A percentile compares a stretch with the other conserved stretches of the same genome.
phyloP scores from a whole-genome alignment of 495 filamentous ascomycete species.

The Trichoderma gamsii region DNA sequence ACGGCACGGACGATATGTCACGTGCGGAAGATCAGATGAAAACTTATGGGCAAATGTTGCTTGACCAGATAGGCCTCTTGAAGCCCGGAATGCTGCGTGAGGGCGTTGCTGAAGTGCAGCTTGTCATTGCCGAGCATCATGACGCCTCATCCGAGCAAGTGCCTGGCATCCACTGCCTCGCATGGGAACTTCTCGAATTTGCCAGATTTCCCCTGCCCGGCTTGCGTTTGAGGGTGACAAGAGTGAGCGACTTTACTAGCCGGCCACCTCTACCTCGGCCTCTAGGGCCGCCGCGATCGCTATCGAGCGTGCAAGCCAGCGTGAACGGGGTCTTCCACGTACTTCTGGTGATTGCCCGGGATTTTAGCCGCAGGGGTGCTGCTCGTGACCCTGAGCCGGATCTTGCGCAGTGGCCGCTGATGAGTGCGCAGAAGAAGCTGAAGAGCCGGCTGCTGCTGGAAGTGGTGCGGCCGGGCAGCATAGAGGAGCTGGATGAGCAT shows the following conservation, averaged over 20 bases:
- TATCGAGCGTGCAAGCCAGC: constrained; percentile 9
- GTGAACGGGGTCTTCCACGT: not conserved
- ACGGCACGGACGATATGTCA: not conserved
- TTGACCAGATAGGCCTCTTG: not conserved
- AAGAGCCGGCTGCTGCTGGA: constrained; percentile 11
- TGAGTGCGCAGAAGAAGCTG: constrained; percentile 7
- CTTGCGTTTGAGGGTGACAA: not conserved
- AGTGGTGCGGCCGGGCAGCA: constrained; percentile 13
- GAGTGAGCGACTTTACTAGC: constrained; percentile 1
- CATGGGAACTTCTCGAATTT: constrained; percentile 15
- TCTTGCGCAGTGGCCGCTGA: constrained; percentile 15
- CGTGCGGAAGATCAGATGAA: not conserved
- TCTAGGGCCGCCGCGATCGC: not conserved
- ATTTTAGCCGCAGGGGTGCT: constrained; percentile 1
- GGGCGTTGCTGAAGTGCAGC: not conserved
- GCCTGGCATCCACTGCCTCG: constrained; percentile 15
- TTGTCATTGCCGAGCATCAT: constrained; percentile 6
- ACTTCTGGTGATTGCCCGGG: constrained; percentile 11
- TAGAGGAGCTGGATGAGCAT: constrained; percentile 13
- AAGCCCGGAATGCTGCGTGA: not conserved
- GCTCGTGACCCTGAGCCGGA: constrained; percentile 10
- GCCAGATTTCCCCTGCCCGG: not conserved
- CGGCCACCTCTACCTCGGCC: no score
- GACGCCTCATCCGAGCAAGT: not conserved
- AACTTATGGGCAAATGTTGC: not conserved